Conservation (phyloP, 371 early-diverging fungal genomes). For the Massospora cicadina region DNA sequence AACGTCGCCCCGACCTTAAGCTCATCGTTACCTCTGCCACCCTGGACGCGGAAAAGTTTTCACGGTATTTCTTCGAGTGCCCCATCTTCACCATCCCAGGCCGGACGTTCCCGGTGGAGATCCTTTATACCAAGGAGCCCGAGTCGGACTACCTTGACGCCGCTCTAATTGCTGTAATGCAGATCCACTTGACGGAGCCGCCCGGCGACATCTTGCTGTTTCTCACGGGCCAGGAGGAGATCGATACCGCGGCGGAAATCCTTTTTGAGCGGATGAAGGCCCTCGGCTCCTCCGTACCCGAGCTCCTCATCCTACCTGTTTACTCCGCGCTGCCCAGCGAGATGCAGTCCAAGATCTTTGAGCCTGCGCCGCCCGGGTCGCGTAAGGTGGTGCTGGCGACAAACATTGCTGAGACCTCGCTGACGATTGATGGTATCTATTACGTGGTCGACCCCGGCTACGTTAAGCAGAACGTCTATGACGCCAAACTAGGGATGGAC, state of each 20-base stretch:
- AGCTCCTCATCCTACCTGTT: slow-evolving; percentile 82
- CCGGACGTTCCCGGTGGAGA: slow-evolving; percentile 86
- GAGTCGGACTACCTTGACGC: slow-evolving; percentile 89
- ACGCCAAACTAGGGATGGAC: slow-evolving; percentile 89
- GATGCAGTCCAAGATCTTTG: slow-evolving; percentile 87
- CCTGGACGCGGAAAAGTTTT: slow-evolving; percentile 81
- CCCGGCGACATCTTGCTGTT: slow-evolving; percentile 96
- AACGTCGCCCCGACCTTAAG: slow-evolving; percentile 70
- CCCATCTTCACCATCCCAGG: slow-evolving; percentile 96
- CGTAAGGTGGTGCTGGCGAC: slow-evolving; percentile 96
- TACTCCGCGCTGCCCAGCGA: slow-evolving; percentile 88
- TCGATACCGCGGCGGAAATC: slow-evolving; percentile 83
- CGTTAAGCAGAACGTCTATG: slow-evolving; percentile 93
- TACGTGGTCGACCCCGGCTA: slow-evolving; percentile 98
- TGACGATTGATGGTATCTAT: slow-evolving; percentile 96
- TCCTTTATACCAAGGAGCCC: slow-evolving; percentile 85
- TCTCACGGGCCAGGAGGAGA: slow-evolving; percentile 96
- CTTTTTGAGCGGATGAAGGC: slow-evolving; percentile 90
- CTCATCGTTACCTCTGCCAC: slow-evolving; percentile 95
- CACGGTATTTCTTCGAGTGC: slow-evolving; percentile 37
- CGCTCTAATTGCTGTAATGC: slow-evolving; percentile 85
- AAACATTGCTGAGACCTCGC: slow-evolving; percentile 98
- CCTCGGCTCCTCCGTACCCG: slow-evolving; percentile 83
- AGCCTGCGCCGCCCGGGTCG: slow-evolving; percentile 77
- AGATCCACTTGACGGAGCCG: slow-evolving; percentile 90